A percentile compares a stretch with the other conserved stretches of the same genome.
Conservation (phyloP, 108 stramenopile species). For the Pseudonitzschia multistriata region DNA sequence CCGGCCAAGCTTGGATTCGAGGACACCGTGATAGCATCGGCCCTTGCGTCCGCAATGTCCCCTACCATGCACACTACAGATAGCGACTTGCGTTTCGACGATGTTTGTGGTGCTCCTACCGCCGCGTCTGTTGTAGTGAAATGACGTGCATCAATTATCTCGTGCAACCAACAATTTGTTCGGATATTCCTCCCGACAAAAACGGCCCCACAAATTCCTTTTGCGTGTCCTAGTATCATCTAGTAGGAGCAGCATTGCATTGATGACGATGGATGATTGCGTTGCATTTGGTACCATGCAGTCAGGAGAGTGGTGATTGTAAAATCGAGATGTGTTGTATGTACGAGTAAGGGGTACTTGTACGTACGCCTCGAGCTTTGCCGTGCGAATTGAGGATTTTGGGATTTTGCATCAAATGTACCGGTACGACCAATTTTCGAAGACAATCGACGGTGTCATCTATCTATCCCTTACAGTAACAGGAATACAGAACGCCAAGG, state of each 20-base stretch:
- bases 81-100: neutral
- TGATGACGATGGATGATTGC: no score
- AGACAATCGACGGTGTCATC: no score
- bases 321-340: no score
- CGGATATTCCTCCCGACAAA: neutral
- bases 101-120: neutral
- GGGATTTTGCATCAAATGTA: no score
- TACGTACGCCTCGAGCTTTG: no score
- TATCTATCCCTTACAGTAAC: no score
- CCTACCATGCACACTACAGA: neutral
- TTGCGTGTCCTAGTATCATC: neutral
- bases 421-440: no score
- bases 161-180: neutral
- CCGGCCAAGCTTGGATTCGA: neutral
- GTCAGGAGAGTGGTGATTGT: no score
- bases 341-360: no score
- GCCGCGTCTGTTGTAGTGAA: neutral
- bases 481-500: no score
- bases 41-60: neutral
- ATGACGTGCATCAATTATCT: neutral
- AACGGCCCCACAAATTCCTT: neutral
- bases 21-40: neutral
- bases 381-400: no score
- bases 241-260: neutral
- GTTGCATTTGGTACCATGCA: no score